Percentiles rank a stretch among this genome's conserved stretches.
phyloP scores from a whole-genome alignment of 2,329 filamentous ascomycete genomes.

The Diaporthe caulivora region DNA sequence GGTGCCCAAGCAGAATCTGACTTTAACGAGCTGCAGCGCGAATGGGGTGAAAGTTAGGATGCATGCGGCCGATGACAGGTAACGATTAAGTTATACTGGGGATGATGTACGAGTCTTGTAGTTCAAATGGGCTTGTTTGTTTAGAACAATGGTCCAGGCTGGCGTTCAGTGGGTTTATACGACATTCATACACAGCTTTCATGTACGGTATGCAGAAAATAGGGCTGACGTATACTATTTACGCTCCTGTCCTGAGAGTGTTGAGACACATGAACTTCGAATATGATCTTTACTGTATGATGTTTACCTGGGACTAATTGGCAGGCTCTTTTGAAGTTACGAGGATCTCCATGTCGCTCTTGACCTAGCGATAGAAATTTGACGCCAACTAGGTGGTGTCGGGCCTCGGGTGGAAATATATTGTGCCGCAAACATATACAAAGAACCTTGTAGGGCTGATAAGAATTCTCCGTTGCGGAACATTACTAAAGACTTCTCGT shows the following conservation, averaged over 20 bases:
- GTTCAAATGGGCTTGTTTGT: background rate
- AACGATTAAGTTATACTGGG: background rate
- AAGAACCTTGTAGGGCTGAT: background rate
- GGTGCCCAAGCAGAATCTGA: slow-evolving; percentile 43
- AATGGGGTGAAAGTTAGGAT: slow-evolving; percentile 43
- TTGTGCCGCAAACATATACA: background rate
- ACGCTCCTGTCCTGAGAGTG: too few relatives aligned
- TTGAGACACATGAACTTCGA: background rate
- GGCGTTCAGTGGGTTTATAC: background rate
- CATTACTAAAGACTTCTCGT: slow-evolving; percentile 21
- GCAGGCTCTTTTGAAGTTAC: background rate
- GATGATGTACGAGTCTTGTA: background rate
- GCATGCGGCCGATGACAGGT: slow-evolving; percentile 30
- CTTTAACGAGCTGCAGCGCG: slow-evolving; percentile 45
- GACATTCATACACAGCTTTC: background rate
- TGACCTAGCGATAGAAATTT: background rate
- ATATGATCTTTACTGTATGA: too few relatives aligned
- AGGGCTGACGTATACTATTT: background rate
- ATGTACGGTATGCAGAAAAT: too few relatives aligned
- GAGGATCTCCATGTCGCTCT: background rate
- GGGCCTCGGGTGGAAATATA: background rate
- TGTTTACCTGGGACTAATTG: too few relatives aligned
- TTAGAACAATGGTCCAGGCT: background rate
- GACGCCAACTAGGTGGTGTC: background rate
- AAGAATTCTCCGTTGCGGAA: background rate